These are phyloP conservation scores for Aphanocladium album DNA, from an alignment of 2,329 filamentous ascomycete species.

Conservation along the genomic window DNA sequence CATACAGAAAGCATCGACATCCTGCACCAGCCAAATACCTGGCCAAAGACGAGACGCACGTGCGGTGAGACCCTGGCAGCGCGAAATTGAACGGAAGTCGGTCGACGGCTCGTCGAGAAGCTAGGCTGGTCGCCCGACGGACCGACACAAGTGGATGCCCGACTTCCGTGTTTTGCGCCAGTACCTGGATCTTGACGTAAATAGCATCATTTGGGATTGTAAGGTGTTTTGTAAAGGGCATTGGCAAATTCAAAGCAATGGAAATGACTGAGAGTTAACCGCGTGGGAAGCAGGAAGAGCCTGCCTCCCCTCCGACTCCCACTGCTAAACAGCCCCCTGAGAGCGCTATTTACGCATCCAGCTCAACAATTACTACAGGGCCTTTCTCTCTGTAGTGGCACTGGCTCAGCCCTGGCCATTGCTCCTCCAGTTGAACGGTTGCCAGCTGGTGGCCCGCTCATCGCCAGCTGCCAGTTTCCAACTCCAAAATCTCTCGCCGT, in stretches of 20 bases:
- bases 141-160: conserved; percentile 10
- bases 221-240: no score
- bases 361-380: no score
- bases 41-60: not conserved
- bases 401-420: no score
- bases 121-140: conserved; percentile 13
- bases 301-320: no score
- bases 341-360: not conserved
- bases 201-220: not conserved
- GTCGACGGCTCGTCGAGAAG: conserved; percentile 8
- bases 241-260: no score
- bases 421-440: no score
- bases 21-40: no score
- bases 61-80: not conserved
- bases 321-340: no score
- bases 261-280: no score
- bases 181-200: conserved; percentile 5
- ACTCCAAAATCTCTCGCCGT: not conserved
- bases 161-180: conserved; percentile 6
- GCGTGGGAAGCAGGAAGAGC: no score
- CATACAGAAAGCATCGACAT: no score
- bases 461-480: not conserved
- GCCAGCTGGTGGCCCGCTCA: not conserved
- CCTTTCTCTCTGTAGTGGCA: no score
- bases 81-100: conserved; percentile 12